Percentiles rank a stretch among this genome's conserved stretches.
Conservation (phyloP, 768 basidiomycete species). For the Boletus bicolor region DNA sequence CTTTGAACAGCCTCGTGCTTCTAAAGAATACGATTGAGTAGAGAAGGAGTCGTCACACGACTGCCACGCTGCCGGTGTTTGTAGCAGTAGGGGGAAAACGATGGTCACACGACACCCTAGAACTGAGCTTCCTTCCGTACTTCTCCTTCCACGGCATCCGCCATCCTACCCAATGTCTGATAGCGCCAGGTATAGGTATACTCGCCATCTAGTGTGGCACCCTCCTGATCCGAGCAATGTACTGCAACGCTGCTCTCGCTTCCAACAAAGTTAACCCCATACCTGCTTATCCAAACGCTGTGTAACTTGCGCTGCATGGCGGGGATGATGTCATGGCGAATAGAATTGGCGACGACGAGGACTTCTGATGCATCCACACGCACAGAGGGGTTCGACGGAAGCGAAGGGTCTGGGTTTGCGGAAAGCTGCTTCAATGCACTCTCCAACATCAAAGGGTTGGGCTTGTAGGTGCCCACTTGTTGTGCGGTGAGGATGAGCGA, state of each 20-base stretch:
- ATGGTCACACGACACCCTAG: background rate
- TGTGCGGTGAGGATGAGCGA: conserved; percentile 67
- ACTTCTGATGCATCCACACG: conserved; percentile 41
- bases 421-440: conserved; percentile 28
- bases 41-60: background rate
- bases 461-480: conserved; percentile 73
- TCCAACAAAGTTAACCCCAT: conserved; percentile 24
- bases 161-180: conserved; percentile 57
- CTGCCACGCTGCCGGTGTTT: background rate
- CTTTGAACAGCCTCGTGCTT: background rate
- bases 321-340: conserved; percentile 64
- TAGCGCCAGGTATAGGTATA: conserved; percentile 51
- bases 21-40: background rate
- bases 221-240: conserved; percentile 28
- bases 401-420: conserved; percentile 10
- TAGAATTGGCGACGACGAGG: conserved; percentile 65
- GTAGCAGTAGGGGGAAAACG: background rate
- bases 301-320: conserved; percentile 53
- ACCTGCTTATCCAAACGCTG: conserved; percentile 66
- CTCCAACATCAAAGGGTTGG: conserved; percentile 44
- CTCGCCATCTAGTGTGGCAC: conserved; percentile 16
- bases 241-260: conserved; percentile 35
- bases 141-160: conserved; percentile 52
- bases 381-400: conserved; percentile 19
- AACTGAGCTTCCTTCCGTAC: background rate